A percentile compares a stretch with the other conserved stretches of the same genome.
These are phyloP conservation scores for Leonotis leonurus DNA, from an alignment of 257 asterid genomes.

Conservation along the genomic window DNA sequence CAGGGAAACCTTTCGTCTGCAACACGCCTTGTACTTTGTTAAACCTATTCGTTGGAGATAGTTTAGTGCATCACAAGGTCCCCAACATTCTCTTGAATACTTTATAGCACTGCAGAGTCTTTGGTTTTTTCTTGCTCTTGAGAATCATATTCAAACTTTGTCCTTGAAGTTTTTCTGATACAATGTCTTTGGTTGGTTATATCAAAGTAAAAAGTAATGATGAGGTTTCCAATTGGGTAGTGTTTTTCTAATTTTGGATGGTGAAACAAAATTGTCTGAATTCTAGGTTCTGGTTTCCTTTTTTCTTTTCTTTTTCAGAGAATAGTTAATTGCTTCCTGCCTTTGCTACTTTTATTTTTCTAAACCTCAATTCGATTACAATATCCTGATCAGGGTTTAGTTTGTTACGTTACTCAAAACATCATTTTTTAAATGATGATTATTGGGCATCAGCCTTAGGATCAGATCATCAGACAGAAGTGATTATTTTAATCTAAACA, in stretches of 20 bases:
- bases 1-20: too few relatives aligned
- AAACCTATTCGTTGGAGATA: not conserved
- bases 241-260: not conserved
- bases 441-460: not conserved
- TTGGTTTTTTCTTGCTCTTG: not conserved
- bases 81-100: not conserved
- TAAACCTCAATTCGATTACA: not conserved
- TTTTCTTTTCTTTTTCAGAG: too few relatives aligned
- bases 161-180: too few relatives aligned
- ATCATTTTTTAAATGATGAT: not conserved
- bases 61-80: not conserved
- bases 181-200: too few relatives aligned
- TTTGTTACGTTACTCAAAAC: not conserved
- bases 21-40: not conserved
- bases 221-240: not conserved
- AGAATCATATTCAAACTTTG: not conserved
- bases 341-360: too few relatives aligned
- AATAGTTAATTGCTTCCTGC: slow-evolving; percentile 5
- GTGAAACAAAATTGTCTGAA: not conserved
- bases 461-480: not conserved
- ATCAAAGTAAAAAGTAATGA: too few relatives aligned
- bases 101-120: not conserved
- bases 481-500: not conserved
- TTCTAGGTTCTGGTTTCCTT: too few relatives aligned
- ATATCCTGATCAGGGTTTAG: not conserved